Evolutionary conservation across 2,329 filamentous ascomycete species (phyloP), one percentile per base, ranked within the genome.

Genomic region (Fusarium sp.): DNA sequence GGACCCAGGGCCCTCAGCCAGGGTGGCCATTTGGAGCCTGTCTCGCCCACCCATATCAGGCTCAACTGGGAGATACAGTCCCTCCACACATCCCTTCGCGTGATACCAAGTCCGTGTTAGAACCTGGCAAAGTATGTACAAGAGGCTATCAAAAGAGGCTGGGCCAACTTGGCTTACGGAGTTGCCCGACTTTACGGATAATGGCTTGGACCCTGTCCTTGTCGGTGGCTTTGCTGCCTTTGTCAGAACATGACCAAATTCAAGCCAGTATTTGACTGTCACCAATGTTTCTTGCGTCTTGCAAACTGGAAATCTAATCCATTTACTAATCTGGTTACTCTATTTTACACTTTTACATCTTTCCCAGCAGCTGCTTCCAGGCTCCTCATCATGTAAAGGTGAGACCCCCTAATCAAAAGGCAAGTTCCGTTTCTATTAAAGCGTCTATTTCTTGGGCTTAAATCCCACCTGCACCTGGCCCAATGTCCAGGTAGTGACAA

Each of bases 401-500:
- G 42, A 62, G 65, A 47, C 59, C 61, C 39, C 36, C 60, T 39
- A 48, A 69, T 47, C 54, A 42, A 71, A 71, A 62, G 58, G 47
- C 30, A 66, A 8, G 39, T n/a, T 51, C 57, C 47, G 50, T 45
- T 47, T 58, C 68, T 72, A 69, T 68, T 61, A 50, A 57, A 48
- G 31, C 48, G 35, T 67, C 73, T 80, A 85, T 71, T 78, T 78
- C 79, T 84, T 87, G 44, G 82, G 82, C 41, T 85, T 83, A 83
- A 98, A 97, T 80, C 93, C 95, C 50, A 95, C 89, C 80, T 97
- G 92, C 71, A 98, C 85, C 78, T 90, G 91, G 36, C 94, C 92
- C 66, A 98, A 81, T 7, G 91, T 84, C 91, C 93, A 98, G 10
- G 89, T 88, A 5, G 91, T 87, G 44, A 90, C 86, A 82, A 97